Evolutionary conservation across 805 yeast species (phyloP), one percentile per base, ranked within the genome.

Genomic region (Lipomyces chichibuensis): DNA sequence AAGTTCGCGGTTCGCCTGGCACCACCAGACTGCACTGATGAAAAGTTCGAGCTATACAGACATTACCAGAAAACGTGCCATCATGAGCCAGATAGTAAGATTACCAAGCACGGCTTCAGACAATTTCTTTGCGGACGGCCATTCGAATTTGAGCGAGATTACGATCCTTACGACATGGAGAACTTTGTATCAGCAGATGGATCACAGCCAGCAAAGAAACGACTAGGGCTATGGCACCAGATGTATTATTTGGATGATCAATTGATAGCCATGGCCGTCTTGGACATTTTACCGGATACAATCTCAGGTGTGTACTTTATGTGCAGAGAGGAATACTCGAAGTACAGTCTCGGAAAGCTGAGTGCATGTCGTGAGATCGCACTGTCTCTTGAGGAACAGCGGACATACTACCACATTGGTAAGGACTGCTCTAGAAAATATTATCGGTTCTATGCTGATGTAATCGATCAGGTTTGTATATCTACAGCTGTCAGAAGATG

Each of bases 291-390:
- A 43, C 96, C 97, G 0, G 77, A 85, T 32, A 89, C 91, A 0
- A 76, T 93, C 0, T 91, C 97, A 0, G 87, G 96, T 0, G 93
- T 93, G 0, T 92, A 93, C 75, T 90, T 93, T 75, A 86, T 92
- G 13, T 91, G 95, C 90, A 93, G 92, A 74, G 95, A 96, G 0
- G 93, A 87, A 63, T 88, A 82, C 74, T 87, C 88, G 3, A 51
- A 56, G n/a, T 78, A 87, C 71, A 88, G 91, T 0, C 76, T 92
- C 37, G 98, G 98, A 0, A 91, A 91, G 32, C 75, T 92, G 1
- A 87, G 92, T 67, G 94, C 91, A 0, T 73, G 92, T 33, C 78
- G 90, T 52, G 98, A 92, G 74, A 78, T 91, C 51, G 81, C 84
- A 1, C 74, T 90, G 75, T 79, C 87, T 3, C 71, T 81, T 33